phyloP scores from a whole-genome alignment of 768 basidiomycete genomes.

The Amanita exitialis region DNA sequence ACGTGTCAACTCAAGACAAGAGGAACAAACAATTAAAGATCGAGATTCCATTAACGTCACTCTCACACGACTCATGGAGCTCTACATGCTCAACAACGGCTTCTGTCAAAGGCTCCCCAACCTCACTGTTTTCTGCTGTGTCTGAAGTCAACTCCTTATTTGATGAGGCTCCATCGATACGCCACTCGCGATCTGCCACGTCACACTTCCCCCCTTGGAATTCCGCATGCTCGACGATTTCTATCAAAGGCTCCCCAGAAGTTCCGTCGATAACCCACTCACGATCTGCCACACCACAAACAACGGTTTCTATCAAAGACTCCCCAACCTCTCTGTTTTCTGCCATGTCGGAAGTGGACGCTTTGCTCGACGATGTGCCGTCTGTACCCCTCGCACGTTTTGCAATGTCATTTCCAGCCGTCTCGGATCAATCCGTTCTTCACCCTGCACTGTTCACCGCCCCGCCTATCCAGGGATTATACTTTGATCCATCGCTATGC shows the following conservation, averaged over 20 bases:
- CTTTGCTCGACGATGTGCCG: background rate
- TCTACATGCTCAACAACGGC: background rate
- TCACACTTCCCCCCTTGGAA: too few species aligned
- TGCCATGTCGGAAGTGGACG: background rate
- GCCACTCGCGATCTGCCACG: background rate
- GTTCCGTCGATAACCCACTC: background rate
- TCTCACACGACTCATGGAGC: background rate
- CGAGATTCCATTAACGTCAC: background rate
- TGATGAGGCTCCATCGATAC: background rate
- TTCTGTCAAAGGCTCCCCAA: background rate
- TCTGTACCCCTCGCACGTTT: background rate
- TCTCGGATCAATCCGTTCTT: background rate
- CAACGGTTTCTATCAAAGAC: too few species aligned
- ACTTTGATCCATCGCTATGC: conserved; percentile 40
- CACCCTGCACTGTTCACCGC: conserved; percentile 23
- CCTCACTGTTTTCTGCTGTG: background rate
- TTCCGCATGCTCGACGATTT: too few species aligned
- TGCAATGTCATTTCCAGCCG: background rate
- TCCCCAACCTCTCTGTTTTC: background rate
- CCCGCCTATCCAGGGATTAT: conserved; percentile 59
- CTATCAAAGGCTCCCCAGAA: too few species aligned
- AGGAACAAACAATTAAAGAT: background rate
- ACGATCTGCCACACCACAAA: background rate
- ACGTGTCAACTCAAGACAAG: background rate
- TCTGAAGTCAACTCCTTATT: background rate